Percentiles rank a stretch among this genome's conserved stretches.
These are phyloP conservation scores for Talaromyces thailandensis DNA, from an alignment of 495 filamentous ascomycete genomes.

Conservation along the genomic window DNA sequence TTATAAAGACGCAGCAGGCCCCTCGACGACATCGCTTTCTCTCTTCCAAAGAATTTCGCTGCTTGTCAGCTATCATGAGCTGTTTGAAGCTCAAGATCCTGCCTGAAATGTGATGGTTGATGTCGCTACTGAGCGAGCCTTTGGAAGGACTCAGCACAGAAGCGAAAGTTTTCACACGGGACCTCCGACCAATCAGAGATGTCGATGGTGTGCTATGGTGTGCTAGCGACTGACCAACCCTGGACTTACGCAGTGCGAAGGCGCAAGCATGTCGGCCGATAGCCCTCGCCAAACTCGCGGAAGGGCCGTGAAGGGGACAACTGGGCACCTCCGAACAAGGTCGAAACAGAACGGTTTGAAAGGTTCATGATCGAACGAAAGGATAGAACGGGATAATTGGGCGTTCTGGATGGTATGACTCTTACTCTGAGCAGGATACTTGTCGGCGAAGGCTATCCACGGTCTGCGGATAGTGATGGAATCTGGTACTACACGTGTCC, in stretches of 20 bases:
- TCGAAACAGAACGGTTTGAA: not conserved
- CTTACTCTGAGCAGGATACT: not conserved
- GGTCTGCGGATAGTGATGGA: not conserved
- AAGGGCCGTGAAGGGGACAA: not conserved
- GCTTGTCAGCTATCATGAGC: not conserved
- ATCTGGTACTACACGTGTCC: not conserved
- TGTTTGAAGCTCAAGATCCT: not conserved
- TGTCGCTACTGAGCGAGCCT: not conserved
- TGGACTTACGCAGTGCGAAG: not conserved
- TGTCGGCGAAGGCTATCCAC: not conserved
- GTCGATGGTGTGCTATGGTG: not conserved
- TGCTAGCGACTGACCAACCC: not conserved
- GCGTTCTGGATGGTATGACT: not conserved
- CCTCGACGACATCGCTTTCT: not conserved
- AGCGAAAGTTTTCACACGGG: not conserved
- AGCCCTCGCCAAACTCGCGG: not conserved
- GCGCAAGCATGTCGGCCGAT: not conserved
- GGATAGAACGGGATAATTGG: not conserved
- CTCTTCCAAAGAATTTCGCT: not conserved
- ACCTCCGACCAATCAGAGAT: not conserved
- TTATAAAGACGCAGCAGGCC: slow-evolving; percentile 2
- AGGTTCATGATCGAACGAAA: not conserved
- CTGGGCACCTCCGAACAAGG: not conserved
- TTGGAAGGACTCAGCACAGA: not conserved
- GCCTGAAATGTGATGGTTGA: not conserved